These are phyloP conservation scores for Pseudogymnoascus sp. DNA, from an alignment of 2,329 filamentous ascomycete genomes.

Conservation along the genomic window DNA sequence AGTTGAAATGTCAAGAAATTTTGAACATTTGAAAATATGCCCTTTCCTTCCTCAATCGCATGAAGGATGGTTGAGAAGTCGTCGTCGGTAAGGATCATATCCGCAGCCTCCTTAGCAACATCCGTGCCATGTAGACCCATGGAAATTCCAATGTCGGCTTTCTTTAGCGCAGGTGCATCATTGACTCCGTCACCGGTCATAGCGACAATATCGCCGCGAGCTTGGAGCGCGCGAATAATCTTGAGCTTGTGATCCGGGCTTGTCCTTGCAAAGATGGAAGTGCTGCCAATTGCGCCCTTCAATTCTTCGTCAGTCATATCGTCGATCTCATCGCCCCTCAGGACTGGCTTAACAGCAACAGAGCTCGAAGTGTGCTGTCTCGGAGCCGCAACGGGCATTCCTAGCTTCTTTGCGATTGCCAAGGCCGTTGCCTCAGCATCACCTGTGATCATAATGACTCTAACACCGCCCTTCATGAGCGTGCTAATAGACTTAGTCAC, in stretches of 20 bases:
- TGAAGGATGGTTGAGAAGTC: constrained; percentile 87
- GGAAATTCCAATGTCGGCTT: constrained; percentile 93
- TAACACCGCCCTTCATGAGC: constrained; percentile 88
- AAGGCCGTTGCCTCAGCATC: constrained; percentile 92
- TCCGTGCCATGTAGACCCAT: constrained; percentile 96
- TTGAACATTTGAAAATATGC: constrained; percentile 99
- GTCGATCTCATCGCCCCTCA: constrained; percentile 89
- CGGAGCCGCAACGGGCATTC: constrained; percentile 67
- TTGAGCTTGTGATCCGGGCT: constrained; percentile 98
- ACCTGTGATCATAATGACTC: constrained; percentile 98
- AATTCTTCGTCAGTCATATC: constrained; percentile 81
- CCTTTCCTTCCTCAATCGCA: constrained; percentile 97
- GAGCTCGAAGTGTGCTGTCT: constrained; percentile 46
- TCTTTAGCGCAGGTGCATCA: constrained; percentile 92
- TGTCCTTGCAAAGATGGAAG: constrained; percentile 91
- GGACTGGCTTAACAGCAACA: constrained; percentile 59
- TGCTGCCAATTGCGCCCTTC: constrained; percentile 74
- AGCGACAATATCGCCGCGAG: constrained; percentile 89
- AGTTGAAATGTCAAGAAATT: constrained; percentile 99
- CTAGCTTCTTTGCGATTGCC: constrained; percentile 89
- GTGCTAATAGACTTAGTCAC: constrained; percentile 83
- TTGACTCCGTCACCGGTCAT: constrained; percentile 99
- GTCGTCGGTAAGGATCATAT: constrained; percentile 86
- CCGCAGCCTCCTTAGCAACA: constrained; percentile 91
- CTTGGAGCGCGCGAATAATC: constrained; percentile 85